Evolutionary conservation across 1,139 yeast species (phyloP).

Genomic region (Kurtzmaniella quercitrusa): DNA sequence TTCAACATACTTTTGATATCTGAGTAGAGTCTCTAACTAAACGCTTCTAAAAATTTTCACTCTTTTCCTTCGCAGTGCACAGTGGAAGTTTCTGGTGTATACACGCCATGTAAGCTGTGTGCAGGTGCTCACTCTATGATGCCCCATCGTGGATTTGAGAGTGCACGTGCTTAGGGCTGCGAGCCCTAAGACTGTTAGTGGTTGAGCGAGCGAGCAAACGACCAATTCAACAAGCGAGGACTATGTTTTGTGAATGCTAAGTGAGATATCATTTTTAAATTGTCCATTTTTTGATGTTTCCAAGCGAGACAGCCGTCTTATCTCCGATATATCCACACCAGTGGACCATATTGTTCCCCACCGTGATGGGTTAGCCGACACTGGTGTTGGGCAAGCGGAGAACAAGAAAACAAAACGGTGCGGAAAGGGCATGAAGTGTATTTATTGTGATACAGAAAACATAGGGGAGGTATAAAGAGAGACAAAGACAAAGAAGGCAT

Average conservation of each 20-base stretch:
- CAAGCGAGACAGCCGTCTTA: not conserved
- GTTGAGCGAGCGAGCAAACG: not conserved
- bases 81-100: conserved; percentile 1
- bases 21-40: conserved; percentile 8
- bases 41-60: conserved; percentile 9
- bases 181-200: not conserved
- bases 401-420: not conserved
- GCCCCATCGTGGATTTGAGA: not conserved
- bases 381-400: not conserved
- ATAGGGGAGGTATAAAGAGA: no score
- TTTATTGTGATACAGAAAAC: no score
- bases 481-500: no score
- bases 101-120: not conserved
- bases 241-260: not conserved
- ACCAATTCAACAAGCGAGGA: no score
- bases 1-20: conserved; percentile 11
- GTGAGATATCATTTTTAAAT: no score
- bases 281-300: not conserved
- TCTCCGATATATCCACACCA: not conserved
- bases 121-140: not conserved
- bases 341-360: not conserved
- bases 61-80: conserved; percentile 5
- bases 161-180: not conserved
- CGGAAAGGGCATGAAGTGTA: no score
- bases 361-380: not conserved